Conservation (phyloP, 352 stramenopile species). For the Thraustochytrium sp. region DNA sequence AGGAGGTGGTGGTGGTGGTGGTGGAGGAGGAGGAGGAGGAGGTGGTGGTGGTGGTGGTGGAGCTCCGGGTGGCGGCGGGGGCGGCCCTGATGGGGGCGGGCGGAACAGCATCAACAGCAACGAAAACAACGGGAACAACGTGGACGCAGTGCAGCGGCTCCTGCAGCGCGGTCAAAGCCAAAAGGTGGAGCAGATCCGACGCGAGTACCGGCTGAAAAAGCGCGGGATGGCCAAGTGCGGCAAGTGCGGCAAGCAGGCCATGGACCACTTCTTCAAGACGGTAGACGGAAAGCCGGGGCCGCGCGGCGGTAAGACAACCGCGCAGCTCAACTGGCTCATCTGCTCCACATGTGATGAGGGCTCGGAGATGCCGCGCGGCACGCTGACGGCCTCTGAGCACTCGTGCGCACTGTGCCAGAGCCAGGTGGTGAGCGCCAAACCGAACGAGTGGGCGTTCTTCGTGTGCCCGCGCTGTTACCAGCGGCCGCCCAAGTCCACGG, state of each 20-base stretch:
- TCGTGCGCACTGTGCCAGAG: slow-evolving; percentile 4
- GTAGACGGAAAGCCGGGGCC: neutral
- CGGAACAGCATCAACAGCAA: no score
- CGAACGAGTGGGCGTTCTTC: neutral
- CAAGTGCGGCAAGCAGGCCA: neutral
- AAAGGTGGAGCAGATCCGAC: neutral
- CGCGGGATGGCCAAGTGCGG: neutral
- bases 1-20: neutral
- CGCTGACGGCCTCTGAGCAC: neutral
- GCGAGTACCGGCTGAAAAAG: neutral
- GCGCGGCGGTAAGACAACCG: slow-evolving; percentile 32
- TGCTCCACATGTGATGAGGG: neutral
- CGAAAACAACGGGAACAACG: no score
- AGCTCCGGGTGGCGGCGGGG: neutral
- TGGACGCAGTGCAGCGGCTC: no score
- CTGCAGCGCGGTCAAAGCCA: neutral
- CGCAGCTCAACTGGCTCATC: neutral
- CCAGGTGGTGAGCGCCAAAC: slow-evolving; percentile 16
- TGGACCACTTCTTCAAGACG: neutral
- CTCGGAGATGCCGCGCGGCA: neutral
- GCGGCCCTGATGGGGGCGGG: neutral
- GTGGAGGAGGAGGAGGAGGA: neutral
- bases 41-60: neutral
- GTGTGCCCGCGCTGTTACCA: slow-evolving; percentile 34
- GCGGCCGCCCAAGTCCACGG: neutral